These are phyloP conservation scores for Saccharomyces jurei DNA, from an alignment of 805 yeast species.

Conservation along the genomic window DNA sequence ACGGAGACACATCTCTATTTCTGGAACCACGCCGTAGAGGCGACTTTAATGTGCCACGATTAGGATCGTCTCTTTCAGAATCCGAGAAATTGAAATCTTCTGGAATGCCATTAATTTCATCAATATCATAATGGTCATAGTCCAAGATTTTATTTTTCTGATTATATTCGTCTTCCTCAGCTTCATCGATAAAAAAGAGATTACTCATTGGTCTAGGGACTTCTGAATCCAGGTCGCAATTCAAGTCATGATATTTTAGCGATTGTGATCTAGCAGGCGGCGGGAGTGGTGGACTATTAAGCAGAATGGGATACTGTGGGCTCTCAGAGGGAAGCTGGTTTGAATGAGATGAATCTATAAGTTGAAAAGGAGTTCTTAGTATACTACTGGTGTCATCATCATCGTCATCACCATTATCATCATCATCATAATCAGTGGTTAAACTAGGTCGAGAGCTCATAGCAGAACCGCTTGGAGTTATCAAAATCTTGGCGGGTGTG, in stretches of 20 bases:
- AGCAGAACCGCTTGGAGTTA: neutral
- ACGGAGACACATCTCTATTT: neutral
- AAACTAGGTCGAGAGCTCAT: neutral
- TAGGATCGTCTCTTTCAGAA: conserved; percentile 12
- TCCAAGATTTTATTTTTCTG: conserved; percentile 24
- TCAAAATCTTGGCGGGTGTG: neutral
- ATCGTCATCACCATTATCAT: neutral
- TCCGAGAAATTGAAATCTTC: conserved; percentile 35
- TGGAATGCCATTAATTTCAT: conserved; percentile 45
- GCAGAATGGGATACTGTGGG: neutral
- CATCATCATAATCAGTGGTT: neutral
- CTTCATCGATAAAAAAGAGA: conserved; percentile 28
- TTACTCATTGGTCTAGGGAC: conserved; percentile 27
- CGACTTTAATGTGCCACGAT: conserved; percentile 1
- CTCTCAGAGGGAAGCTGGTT: neutral
- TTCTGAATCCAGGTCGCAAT: conserved; percentile 32
- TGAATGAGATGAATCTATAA: neutral
- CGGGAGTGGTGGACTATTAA: conserved; percentile 7
- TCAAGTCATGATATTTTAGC: conserved; percentile 35
- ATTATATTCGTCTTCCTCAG: conserved; percentile 28
- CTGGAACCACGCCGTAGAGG: conserved; percentile 5
- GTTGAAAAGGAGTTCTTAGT: neutral
- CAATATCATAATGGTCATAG: conserved; percentile 38
- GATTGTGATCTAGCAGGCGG: conserved; percentile 24
- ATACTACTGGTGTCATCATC: neutral